phyloP scores from a whole-genome alignment of 192 early-diverging fungal species.

The Backusella westeae region DNA sequence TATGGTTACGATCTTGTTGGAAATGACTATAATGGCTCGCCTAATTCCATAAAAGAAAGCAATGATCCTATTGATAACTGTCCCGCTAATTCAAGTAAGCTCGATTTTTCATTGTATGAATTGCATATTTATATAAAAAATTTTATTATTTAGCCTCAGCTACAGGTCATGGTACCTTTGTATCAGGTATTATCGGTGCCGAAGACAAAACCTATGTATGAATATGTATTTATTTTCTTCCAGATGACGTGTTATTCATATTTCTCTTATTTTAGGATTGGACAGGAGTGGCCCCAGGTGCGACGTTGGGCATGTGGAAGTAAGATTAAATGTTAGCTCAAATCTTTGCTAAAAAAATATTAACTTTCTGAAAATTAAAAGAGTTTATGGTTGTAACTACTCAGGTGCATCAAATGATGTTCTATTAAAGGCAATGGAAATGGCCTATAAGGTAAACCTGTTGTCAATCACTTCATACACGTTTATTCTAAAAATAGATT shows the following conservation, averaged over 20 bases:
- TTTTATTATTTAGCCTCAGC: neutral
- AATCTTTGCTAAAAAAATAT: neutral
- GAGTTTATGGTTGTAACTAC: slow-evolving; percentile 75
- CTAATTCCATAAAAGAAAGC: slow-evolving; percentile 28
- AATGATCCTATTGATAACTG: slow-evolving; percentile 54
- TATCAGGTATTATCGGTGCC: slow-evolving; percentile 58
- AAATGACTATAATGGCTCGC: slow-evolving; percentile 42
- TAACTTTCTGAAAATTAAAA: neutral
- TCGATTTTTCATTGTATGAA: neutral
- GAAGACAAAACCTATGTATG: slow-evolving; percentile 22
- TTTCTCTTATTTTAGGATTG: slow-evolving; percentile 35
- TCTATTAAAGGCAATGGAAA: slow-evolving; percentile 74
- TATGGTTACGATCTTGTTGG: slow-evolving; percentile 70
- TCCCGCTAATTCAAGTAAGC: slow-evolving; percentile 21
- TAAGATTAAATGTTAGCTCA: slow-evolving; percentile 11
- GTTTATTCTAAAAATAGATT: slow-evolving; percentile 7
- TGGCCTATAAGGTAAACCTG: slow-evolving; percentile 50
- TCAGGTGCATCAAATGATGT: slow-evolving; percentile 62
- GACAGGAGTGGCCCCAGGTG: slow-evolving; percentile 63
- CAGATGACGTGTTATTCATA: neutral
- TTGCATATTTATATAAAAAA: neutral
- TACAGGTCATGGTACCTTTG: slow-evolving; percentile 64
- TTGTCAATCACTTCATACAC: neutral
- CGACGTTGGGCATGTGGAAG: slow-evolving; percentile 76
- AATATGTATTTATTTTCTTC: neutral